Conservation (phyloP, 2,329 filamentous ascomycete genomes). For the Claviceps maximensis region DNA sequence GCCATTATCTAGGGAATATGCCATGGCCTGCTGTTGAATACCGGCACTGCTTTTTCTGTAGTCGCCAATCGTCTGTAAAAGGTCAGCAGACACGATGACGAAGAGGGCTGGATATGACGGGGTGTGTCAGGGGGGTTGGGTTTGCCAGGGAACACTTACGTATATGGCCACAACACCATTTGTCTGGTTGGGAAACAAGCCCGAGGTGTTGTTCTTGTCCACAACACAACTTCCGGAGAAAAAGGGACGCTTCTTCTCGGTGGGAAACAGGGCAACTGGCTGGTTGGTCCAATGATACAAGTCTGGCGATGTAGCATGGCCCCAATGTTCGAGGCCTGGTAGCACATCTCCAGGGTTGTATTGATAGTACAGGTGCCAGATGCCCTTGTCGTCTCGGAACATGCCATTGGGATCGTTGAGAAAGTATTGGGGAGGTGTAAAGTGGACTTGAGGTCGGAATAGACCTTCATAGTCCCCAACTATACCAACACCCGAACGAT, state of each 20-base stretch:
- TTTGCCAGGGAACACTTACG: too few relatives aligned
- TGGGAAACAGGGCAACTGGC: constrained; percentile 44
- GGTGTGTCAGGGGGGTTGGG: too few relatives aligned
- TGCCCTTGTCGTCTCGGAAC: constrained; percentile 41
- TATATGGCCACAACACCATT: constrained; percentile 45
- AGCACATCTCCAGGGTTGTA: constrained; percentile 30
- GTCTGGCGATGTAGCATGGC: constrained; percentile 49
- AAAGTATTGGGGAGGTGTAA: constrained; percentile 3
- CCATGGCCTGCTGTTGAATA: constrained; percentile 42
- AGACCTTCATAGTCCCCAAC: constrained; percentile 9
- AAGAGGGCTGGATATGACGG: too few relatives aligned
- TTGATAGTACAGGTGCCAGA: constrained; percentile 55
- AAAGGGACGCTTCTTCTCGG: constrained; percentile 27
- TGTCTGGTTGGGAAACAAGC: constrained; percentile 47
- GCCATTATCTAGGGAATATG: constrained; percentile 48
- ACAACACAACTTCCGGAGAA: constrained; percentile 45
- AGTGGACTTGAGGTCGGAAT: constrained; percentile 10
- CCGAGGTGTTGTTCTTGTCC: constrained; percentile 51
- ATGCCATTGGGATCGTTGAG: constrained; percentile 7
- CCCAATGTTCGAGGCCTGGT: constrained; percentile 52
- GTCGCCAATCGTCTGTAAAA: constrained; percentile 13
- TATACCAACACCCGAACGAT: constrained; percentile 13
- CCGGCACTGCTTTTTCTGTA: constrained; percentile 2
- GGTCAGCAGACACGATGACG: neutral
- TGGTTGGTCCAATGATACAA: constrained; percentile 54